These are phyloP conservation scores for Iberis amara DNA, from an alignment of 441 rosid species.

Conservation along the genomic window DNA sequence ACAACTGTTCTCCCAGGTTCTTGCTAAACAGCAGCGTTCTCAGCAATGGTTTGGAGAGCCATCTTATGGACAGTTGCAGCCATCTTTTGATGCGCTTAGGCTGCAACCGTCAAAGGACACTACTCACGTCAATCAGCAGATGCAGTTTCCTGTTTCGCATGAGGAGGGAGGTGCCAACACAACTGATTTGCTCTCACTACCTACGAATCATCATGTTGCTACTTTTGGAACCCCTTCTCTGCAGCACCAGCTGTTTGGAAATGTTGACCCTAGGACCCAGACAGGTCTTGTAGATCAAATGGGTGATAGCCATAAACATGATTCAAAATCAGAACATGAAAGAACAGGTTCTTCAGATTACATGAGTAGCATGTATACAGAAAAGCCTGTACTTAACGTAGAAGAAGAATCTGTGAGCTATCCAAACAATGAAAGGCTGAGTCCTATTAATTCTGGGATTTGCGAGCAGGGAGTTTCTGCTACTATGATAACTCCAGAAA, in stretches of 20 bases:
- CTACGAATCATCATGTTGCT: constrained; percentile 35
- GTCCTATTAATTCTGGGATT: background rate
- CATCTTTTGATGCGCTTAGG: constrained; percentile 47
- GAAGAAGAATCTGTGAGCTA: constrained; percentile 35
- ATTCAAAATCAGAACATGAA: constrained; percentile 35
- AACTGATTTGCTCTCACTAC: constrained; percentile 41
- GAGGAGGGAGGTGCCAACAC: constrained; percentile 41
- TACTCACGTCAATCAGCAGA: constrained; percentile 48
- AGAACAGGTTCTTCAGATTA: constrained; percentile 35
- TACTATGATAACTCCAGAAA: constrained; percentile 26
- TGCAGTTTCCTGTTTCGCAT: constrained; percentile 41
- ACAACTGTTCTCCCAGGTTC: constrained; percentile 63
- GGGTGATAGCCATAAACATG: constrained; percentile 38
- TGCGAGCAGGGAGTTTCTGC: constrained; percentile 27
- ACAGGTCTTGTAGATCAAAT: constrained; percentile 36
- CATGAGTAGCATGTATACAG: constrained; percentile 31
- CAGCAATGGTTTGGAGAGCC: constrained; percentile 59
- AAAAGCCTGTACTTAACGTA: constrained; percentile 27
- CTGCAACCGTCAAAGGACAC: constrained; percentile 51
- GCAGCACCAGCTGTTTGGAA: constrained; percentile 56
- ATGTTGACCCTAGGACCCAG: constrained; percentile 37
- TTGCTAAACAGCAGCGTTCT: constrained; percentile 61
- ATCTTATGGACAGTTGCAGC: constrained; percentile 52
- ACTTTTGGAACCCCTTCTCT: constrained; percentile 40
- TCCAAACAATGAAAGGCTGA: constrained; percentile 20